phyloP scores from a whole-genome alignment of 2,329 filamentous ascomycete species.

The Aspergillus quadrilineatus region DNA sequence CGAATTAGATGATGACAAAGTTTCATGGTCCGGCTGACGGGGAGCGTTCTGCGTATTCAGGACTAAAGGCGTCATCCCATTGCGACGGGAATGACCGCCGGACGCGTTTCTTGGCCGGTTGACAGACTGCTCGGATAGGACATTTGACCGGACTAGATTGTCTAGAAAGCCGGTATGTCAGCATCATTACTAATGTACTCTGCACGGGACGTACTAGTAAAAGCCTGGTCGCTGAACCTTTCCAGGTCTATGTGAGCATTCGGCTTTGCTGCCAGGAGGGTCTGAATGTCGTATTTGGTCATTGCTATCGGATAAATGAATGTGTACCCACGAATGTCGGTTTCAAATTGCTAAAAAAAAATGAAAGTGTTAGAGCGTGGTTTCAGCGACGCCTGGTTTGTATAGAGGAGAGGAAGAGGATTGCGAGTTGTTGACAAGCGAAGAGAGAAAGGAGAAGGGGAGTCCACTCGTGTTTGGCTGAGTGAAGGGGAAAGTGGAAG shows the following conservation, averaged over 20 bases:
- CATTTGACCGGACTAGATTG: slow-evolving; percentile 23
- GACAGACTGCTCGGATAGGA: slow-evolving; percentile 28
- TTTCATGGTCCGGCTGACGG: slow-evolving; percentile 36
- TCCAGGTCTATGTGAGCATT: slow-evolving; percentile 27
- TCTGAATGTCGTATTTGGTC: slow-evolving; percentile 40
- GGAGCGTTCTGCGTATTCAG: slow-evolving; percentile 21
- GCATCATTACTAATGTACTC: background rate
- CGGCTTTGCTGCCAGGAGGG: slow-evolving; percentile 36
- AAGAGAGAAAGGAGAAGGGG: background rate
- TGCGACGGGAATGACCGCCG: slow-evolving; percentile 23
- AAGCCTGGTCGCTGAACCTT: slow-evolving; percentile 29
- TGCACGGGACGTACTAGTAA: slow-evolving; percentile 29
- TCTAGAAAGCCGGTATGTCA: slow-evolving; percentile 17
- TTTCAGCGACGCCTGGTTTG: background rate
- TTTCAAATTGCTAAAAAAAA: background rate
- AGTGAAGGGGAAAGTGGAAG: slow-evolving; percentile 3
- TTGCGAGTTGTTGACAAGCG: slow-evolving; percentile 1
- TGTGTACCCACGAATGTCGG: background rate
- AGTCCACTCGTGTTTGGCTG: background rate
- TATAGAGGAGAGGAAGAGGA: slow-evolving; percentile 7
- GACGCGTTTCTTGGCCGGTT: slow-evolving; percentile 27
- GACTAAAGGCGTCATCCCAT: slow-evolving; percentile 18
- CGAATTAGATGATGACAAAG: slow-evolving; percentile 30
- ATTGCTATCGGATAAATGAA: slow-evolving; percentile 16
- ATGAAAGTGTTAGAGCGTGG: background rate